Percentiles rank a stretch among this genome's conserved stretches.
phyloP scores from a whole-genome alignment of 2,329 filamentous ascomycete species.

The Talaromyces albobiverticillius region DNA sequence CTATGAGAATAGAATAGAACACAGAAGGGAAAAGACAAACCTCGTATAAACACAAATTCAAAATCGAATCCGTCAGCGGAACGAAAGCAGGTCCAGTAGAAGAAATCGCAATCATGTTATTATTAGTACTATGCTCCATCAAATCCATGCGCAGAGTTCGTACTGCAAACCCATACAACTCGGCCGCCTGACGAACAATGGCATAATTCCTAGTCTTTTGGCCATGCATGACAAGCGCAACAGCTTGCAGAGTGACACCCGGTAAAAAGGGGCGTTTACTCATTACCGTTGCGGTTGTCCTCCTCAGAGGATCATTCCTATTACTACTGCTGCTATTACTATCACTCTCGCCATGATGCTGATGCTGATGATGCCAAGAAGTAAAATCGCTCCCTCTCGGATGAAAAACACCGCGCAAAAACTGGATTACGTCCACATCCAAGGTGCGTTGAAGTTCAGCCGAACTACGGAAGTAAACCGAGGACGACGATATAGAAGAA shows the following conservation, averaged over 20 bases:
- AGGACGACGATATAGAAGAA: too few relatives aligned
- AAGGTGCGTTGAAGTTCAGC: neutral
- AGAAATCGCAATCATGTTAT: too few relatives aligned
- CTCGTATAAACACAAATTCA: slow-evolving; percentile 1
- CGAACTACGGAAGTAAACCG: neutral
- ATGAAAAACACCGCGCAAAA: neutral
- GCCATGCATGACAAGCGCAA: neutral
- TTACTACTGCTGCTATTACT: neutral
- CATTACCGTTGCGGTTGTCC: neutral
- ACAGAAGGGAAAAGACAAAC: neutral
- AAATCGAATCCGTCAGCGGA: neutral
- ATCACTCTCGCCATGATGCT: neutral
- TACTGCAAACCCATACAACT: slow-evolving; percentile 3
- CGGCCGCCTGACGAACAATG: neutral
- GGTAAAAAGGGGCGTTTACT: neutral
- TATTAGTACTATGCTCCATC: neutral
- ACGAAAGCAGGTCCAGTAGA: too few relatives aligned
- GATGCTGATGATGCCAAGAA: neutral
- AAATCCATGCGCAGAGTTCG: neutral
- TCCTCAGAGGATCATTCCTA: neutral
- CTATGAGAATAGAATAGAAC: neutral
- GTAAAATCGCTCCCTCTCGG: neutral
- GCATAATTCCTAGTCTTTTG: neutral
- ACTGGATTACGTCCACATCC: neutral
- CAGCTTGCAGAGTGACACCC: neutral